Base-by-base conservation (phyloP, 2,329 filamentous ascomycete genomes). In the Herpomyces periplanetae region DNA sequence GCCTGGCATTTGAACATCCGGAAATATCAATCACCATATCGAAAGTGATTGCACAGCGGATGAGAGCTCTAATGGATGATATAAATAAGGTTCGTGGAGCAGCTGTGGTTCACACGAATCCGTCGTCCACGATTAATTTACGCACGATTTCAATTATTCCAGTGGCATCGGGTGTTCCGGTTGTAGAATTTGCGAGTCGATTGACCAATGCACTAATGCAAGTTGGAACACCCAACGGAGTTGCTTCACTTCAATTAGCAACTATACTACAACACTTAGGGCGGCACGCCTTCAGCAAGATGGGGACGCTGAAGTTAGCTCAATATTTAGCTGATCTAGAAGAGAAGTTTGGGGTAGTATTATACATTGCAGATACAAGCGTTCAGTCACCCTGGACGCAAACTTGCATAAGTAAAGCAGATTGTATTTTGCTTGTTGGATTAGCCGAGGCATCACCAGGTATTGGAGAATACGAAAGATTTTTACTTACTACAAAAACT, bases 21-120 rank as follows among this genome's bases (percentile, higher is more conserved):
- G 84, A 71, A 16, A 96, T 96, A 31, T 91, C 80, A 0, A 91
- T 96, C 36, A 88, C 91, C 38, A 85, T 96, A 11, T 91, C 80
- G 2, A 96, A 91, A 37, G 80, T 96, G 28, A 88, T 96, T 30
- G 80, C 80, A 0, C 71, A 73, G 13, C 58, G 80, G 3, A 91
- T 96, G 80, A 51, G 75, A 24, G 54, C 66, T 16, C 41, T 88
- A 15, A 55, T 91, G 9, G 69, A 91, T 28, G 62, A 73, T 29
- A 65, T n/a, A n/a, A 42, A 42, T n/a, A 43, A 46, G 5, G 48
- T 49, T 6, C 40, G 42, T 10, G 35, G 40, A 18, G 40, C 41
- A 16, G 41, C 43, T 2, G 49, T 51, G 3, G 47, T 52, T 1
- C 48, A 47, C 13, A 62, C 56, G 23, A 57, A 55, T 30, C 52